Evolutionary conservation across 1,284 basidiomycete genomes (phyloP).

Genomic region (Bothia castanella): DNA sequence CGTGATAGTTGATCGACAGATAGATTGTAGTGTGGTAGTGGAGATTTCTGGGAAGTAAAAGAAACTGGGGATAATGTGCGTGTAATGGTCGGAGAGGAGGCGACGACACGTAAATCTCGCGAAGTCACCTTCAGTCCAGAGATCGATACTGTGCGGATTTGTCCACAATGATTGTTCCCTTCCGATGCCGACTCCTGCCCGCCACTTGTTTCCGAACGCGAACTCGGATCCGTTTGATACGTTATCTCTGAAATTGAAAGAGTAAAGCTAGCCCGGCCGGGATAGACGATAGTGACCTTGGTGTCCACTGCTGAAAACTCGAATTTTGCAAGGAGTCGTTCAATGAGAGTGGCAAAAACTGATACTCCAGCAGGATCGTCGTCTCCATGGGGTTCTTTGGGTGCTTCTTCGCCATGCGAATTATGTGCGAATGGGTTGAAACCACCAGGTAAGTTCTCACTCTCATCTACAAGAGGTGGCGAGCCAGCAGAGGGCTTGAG

Average conservation of each 20-base stretch:
- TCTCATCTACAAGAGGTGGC: constrained; percentile 34
- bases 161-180: constrained; percentile 10
- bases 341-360: constrained; percentile 80
- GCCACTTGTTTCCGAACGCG: constrained; percentile 12
- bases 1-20: constrained; percentile 35
- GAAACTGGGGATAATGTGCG: constrained; percentile 22
- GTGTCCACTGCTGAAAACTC: constrained; percentile 72
- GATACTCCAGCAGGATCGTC: constrained; percentile 72
- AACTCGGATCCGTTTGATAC: constrained; percentile 43
- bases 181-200: constrained; percentile 30
- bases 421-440: constrained; percentile 50
- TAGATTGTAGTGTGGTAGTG: constrained; percentile 33
- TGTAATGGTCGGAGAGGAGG: constrained; percentile 19
- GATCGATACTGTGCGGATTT: constrained; percentile 45
- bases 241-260: constrained; percentile 54
- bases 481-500: constrained; percentile 45
- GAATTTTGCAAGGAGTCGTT: constrained; percentile 78
- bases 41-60: constrained; percentile 18
- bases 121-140: constrained; percentile 48
- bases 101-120: constrained; percentile 37
- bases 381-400: constrained; percentile 36
- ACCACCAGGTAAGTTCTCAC: constrained; percentile 57
- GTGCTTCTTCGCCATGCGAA: constrained; percentile 36
- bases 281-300: constrained; percentile 62
- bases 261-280: constrained; percentile 58